A percentile compares a stretch with the other conserved stretches of the same genome.
These are phyloP conservation scores for Asclepias syriaca DNA, from an alignment of 257 asterid species.

Conservation along the genomic window DNA sequence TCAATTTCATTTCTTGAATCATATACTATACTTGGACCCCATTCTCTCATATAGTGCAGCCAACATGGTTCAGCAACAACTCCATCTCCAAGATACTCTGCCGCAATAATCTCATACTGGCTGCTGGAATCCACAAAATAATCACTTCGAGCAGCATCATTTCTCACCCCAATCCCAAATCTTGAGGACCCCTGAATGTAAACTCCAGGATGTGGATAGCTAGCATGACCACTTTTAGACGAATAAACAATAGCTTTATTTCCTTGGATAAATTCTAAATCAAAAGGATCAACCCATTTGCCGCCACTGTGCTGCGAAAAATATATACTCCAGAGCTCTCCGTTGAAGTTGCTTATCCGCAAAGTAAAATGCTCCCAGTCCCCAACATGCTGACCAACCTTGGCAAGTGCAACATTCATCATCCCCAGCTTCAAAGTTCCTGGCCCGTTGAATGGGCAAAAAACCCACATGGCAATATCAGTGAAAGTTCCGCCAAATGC, in stretches of 20 bases:
- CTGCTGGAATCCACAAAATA: slow-evolving; percentile 58
- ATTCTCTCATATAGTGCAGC: slow-evolving; percentile 80
- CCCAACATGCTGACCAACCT: slow-evolving; percentile 85
- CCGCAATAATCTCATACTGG: slow-evolving; percentile 67
- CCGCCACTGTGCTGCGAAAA: slow-evolving; percentile 98
- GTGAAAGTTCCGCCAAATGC: slow-evolving; percentile 87
- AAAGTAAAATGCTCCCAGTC: slow-evolving; percentile 98
- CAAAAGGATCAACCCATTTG: slow-evolving; percentile 64
- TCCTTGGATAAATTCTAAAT: slow-evolving; percentile 69
- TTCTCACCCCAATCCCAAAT: slow-evolving; percentile 82
- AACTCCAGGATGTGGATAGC: slow-evolving; percentile 79
- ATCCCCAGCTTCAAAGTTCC: slow-evolving; percentile 67
- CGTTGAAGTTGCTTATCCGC: slow-evolving; percentile 74
- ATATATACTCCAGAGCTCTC: slow-evolving; percentile 82
- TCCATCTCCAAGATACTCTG: slow-evolving; percentile 76
- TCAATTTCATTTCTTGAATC: slow-evolving; percentile 64
- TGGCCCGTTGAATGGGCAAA: slow-evolving; percentile 89
- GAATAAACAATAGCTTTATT: slow-evolving; percentile 72
- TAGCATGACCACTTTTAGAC: slow-evolving; percentile 78
- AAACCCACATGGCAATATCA: slow-evolving; percentile 84
- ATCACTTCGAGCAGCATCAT: slow-evolving; percentile 57
- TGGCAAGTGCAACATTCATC: slow-evolving; percentile 48
- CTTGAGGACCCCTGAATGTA: slow-evolving; percentile 77
- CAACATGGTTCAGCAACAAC: slow-evolving; percentile 61
- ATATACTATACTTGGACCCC: slow-evolving; percentile 80